Percentiles rank a stretch among this genome's conserved stretches.
Conservation (phyloP, 345 rosid genomes). For the Cardiospermum halicacabum region DNA sequence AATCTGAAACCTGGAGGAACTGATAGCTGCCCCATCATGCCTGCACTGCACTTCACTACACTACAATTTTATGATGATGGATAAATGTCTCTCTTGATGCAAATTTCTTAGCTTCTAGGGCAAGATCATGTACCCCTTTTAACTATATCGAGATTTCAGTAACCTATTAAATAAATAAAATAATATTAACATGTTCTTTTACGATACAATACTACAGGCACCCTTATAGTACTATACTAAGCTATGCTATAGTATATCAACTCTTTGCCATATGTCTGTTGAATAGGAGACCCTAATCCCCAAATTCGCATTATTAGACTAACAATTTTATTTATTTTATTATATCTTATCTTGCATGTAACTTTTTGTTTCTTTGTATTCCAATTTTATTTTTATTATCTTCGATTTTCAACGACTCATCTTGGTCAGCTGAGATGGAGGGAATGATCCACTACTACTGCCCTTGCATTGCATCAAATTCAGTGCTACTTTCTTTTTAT, state of each 20-base stretch:
- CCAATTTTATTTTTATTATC: background rate
- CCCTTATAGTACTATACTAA: no score
- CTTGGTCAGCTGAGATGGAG: slow-evolving; percentile 4
- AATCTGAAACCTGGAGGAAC: slow-evolving; percentile 98
- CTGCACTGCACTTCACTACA: no score
- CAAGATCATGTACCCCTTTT: slow-evolving; percentile 45
- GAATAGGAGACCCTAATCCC: slow-evolving; percentile 67
- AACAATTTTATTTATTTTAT: slow-evolving; percentile 19
- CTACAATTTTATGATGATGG: no score
- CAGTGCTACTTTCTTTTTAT: slow-evolving; percentile 21
- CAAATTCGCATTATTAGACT: slow-evolving; percentile 45
- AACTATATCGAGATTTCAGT: slow-evolving; percentile 32
- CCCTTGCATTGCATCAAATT: slow-evolving; percentile 27
- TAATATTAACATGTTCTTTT: background rate
- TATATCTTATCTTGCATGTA: no score
- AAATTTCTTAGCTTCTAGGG: slow-evolving; percentile 60
- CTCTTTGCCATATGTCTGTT: slow-evolving; percentile 48
- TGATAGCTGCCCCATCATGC: slow-evolving; percentile 63
- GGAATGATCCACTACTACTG: background rate
- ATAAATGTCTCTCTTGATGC: slow-evolving; percentile 26
- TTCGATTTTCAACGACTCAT: background rate
- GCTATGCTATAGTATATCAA: no score
- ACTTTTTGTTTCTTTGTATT: slow-evolving; percentile 1
- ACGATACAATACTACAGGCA: background rate
- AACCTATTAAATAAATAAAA: slow-evolving; percentile 43